These are phyloP conservation scores for Backusella tarrabulga DNA, from an alignment of 192 early-diverging fungal genomes.

Conservation along the genomic window DNA sequence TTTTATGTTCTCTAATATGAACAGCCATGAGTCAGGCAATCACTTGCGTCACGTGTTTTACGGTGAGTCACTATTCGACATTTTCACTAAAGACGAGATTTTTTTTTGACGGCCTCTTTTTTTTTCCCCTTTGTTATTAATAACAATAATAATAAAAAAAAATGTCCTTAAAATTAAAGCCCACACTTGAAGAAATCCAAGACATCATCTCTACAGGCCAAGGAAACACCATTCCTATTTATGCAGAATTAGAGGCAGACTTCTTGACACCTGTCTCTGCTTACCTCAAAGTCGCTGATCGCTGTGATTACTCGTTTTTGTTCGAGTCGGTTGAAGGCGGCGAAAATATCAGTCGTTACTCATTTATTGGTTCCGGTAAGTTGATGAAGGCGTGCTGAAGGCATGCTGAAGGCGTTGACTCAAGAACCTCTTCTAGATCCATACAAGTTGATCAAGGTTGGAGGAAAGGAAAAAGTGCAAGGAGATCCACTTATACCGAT, in stretches of 20 bases:
- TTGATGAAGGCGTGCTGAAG: not conserved
- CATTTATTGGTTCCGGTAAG: constrained; percentile 87
- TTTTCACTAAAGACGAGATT: not conserved
- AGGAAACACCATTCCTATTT: constrained; percentile 92
- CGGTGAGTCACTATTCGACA: not conserved
- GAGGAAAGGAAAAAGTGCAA: constrained; percentile 61
- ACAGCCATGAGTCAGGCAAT: not conserved
- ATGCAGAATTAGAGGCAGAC: constrained; percentile 83
- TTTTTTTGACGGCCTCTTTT: not conserved
- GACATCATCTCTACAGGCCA: constrained; percentile 54
- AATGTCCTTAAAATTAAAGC: constrained; percentile 52
- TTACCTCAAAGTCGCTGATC: constrained; percentile 85
- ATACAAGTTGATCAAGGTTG: constrained; percentile 81
- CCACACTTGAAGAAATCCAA: constrained; percentile 69
- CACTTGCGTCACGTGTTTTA: not conserved
- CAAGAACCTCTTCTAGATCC: constrained; percentile 60
- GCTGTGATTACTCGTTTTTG: constrained; percentile 88
- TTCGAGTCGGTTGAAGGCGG: constrained; percentile 93
- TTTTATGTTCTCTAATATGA: not conserved
- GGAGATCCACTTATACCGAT: constrained; percentile 88
- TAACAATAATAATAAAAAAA: constrained; percentile 29
- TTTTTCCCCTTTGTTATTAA: constrained; percentile 39
- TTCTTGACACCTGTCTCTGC: constrained; percentile 95
- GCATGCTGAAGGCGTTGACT: not conserved
- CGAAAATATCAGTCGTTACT: constrained; percentile 95